Conservation (phyloP, 768 basidiomycete species). For the Strobilomyces confusus region DNA sequence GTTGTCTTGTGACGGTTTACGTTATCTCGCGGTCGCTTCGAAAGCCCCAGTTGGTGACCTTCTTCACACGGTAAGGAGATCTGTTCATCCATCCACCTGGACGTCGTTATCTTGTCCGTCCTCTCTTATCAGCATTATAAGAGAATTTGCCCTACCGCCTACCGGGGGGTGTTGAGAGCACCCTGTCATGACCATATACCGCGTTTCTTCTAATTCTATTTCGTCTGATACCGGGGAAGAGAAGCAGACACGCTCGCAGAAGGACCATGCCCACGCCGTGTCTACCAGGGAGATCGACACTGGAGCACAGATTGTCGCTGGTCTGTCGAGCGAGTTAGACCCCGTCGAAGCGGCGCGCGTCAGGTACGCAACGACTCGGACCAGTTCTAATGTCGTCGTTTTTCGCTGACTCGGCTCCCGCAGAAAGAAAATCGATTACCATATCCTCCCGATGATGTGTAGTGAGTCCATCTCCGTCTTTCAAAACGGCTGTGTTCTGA, state of each 20-base stretch:
- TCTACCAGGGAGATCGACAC: slow-evolving; percentile 55
- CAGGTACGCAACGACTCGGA: slow-evolving; percentile 33
- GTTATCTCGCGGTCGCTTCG: slow-evolving; percentile 5
- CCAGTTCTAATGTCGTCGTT: neutral
- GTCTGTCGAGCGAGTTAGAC: slow-evolving; percentile 42
- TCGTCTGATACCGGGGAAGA: slow-evolving; percentile 14
- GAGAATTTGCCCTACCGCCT: neutral
- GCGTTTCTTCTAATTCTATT: slow-evolving; percentile 3
- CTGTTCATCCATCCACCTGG: too few species aligned
- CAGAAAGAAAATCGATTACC: slow-evolving; percentile 60
- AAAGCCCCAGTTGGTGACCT: neutral
- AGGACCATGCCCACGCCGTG: slow-evolving; percentile 19
- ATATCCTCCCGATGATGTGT: slow-evolving; percentile 70
- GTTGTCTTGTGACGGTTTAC: slow-evolving; percentile 4
- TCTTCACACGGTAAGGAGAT: slow-evolving; percentile 9
- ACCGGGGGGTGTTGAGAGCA: neutral
- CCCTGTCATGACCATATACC: slow-evolving; percentile 1
- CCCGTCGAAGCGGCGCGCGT: slow-evolving; percentile 49
- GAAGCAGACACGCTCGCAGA: slow-evolving; percentile 7
- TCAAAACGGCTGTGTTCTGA: neutral
- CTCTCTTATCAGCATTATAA: neutral
- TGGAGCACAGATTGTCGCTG: slow-evolving; percentile 53
- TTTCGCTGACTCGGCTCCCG: neutral
- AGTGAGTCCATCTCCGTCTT: slow-evolving; percentile 38
- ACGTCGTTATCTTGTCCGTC: neutral